phyloP scores from a whole-genome alignment of 1,139 yeast species.

The Lipomyces yarrowii region DNA sequence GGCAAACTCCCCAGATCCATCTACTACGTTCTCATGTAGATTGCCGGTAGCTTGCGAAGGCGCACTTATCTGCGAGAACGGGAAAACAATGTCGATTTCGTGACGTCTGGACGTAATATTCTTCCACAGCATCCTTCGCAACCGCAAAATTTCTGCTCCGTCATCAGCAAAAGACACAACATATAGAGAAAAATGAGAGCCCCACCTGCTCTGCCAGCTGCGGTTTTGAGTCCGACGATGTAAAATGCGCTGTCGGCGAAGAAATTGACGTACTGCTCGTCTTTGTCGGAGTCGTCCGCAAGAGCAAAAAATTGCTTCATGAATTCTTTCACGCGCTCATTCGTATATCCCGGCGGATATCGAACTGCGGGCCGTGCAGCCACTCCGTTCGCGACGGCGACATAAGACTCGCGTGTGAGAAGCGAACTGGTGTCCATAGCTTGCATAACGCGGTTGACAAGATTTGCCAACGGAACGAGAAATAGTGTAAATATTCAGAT shows the following conservation, averaged over 20 bases:
- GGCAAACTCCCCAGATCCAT: conserved; percentile 11
- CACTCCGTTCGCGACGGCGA: not conserved
- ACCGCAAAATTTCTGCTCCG: conserved; percentile 7
- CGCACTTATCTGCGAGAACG: not conserved
- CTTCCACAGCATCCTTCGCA: conserved; percentile 5
- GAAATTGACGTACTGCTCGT: conserved; percentile 14
- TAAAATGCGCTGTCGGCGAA: conserved; percentile 18
- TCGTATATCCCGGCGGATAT: conserved; percentile 12
- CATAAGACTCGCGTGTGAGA: not conserved
- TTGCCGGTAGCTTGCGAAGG: not conserved
- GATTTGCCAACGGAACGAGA: not conserved
- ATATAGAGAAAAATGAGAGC: not conserved
- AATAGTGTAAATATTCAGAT: not conserved
- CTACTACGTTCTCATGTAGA: not conserved
- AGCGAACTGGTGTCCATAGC: conserved; percentile 1
- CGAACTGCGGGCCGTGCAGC: conserved; percentile 6
- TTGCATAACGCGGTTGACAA: not conserved
- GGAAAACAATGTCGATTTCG: conserved; percentile 18
- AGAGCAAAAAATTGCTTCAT: conserved; percentile 11
- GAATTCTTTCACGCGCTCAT: conserved; percentile 13
- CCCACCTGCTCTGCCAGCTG: conserved; percentile 19
- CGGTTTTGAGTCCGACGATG: conserved; percentile 14
- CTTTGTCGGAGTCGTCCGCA: conserved; percentile 11
- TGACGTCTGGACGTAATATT: conserved; percentile 6
- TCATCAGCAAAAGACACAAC: not conserved